Percentiles rank a stretch among this genome's conserved stretches.
These are phyloP conservation scores for Trichoderma sp. DNA, from an alignment of 2,329 filamentous ascomycete species.

Conservation along the genomic window DNA sequence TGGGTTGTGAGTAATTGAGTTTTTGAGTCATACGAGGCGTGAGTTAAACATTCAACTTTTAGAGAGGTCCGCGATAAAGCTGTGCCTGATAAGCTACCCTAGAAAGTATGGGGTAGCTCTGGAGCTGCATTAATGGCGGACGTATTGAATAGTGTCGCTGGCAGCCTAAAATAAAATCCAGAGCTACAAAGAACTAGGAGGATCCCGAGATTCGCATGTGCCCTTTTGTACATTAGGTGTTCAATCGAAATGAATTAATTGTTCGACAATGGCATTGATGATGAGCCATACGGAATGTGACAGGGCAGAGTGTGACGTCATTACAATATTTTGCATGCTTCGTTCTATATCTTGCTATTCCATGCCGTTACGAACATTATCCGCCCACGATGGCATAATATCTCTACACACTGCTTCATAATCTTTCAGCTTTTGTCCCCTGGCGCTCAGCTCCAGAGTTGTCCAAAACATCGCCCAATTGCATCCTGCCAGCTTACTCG, in stretches of 20 bases:
- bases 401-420: slow-evolving; percentile 74
- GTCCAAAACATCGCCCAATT: slow-evolving; percentile 99
- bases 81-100: background rate
- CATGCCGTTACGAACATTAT: slow-evolving; percentile 32
- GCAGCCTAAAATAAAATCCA: background rate
- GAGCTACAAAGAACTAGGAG: background rate
- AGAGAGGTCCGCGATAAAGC: background rate
- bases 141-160: background rate
- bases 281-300: background rate
- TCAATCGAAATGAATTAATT: background rate
- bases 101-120: background rate
- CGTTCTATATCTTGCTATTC: background rate
- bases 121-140: background rate
- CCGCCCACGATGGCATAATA: slow-evolving; percentile 64
- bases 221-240: background rate
- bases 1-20: background rate
- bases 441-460: slow-evolving; percentile 63
- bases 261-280: background rate
- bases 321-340: background rate
- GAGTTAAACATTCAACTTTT: background rate
- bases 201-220: background rate
- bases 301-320: background rate
- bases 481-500: slow-evolving; percentile 75
- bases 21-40: slow-evolving; percentile 1
- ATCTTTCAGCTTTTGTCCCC: slow-evolving; percentile 59